Evolutionary conservation across 2,329 filamentous ascomycete genomes (phyloP), one percentile per base, ranked within the genome.

Genomic region (Plectosphaerella cucumerina): DNA sequence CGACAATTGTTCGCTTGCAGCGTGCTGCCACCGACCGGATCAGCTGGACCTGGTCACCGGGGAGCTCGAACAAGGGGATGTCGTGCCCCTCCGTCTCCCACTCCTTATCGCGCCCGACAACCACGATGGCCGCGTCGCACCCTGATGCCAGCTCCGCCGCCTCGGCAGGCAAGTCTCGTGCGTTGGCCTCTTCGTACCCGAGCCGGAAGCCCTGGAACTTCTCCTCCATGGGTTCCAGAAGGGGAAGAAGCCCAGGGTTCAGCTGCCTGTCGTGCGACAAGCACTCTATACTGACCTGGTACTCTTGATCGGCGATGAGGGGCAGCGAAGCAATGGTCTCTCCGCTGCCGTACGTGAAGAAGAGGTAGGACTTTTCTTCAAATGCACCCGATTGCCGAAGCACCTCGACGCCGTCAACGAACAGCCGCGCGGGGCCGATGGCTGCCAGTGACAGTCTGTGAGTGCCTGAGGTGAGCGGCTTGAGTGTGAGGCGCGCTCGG

Each of bases 181-280:
- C 60, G 3, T 59, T 51, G 1, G 33, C 18, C 1, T 47, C 48
- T 5, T 56, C 58, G 15, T 63, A 41, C 5, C 37, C 37, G 37
- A 41, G 14, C 3, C 44, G 23, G 17, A 47, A 47, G 18, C 45
- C 45, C 33, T 47, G 45, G 35, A 48, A 48, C 17, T 23, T 42
- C 18, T 48, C 35, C 17, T 48, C 46, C 35, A 42, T 48, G 14
- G 21, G 34, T 15, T 41, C 34, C 21, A 48, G 22, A 5, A 23
- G 46, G 5, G 46, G 18, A 11, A 17, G 3, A 5, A 47, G 5
- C 9, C 11, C 9, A 12, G 45, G 33, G 15, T 47, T 31, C 12
- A 47, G 11, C 17, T 39, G 23, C 35, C 45, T 37, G 21, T 41
- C 37, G 37, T 41, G 37, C 5, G 37, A 17, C 20, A 18, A 17